These are phyloP conservation scores for Chaetomiaceae sp. DNA, from an alignment of 2,329 filamentous ascomycete genomes.

Conservation along the genomic window DNA sequence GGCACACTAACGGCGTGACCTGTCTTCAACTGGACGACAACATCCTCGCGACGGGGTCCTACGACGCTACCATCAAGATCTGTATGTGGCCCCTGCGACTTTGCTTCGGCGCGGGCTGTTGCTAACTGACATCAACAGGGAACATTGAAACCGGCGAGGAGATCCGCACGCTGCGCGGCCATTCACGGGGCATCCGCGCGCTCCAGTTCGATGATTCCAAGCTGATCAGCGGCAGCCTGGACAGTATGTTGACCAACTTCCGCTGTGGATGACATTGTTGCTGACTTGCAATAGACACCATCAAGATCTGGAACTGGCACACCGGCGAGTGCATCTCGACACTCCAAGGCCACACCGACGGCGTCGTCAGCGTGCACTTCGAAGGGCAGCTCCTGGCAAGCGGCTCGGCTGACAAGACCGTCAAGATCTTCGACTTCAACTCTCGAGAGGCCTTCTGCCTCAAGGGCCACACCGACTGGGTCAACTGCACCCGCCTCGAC, in stretches of 20 bases:
- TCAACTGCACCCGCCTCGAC: conserved; percentile 92
- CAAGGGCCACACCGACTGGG: conserved; percentile 86
- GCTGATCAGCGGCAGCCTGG: conserved; percentile 68
- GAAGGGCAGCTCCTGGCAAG: conserved; percentile 80
- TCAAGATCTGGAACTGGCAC: conserved; percentile 96
- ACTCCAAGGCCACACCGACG: conserved; percentile 71
- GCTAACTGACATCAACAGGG: conserved; percentile 33
- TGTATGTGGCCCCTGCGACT: conserved; percentile 43
- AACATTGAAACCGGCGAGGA: conserved; percentile 84
- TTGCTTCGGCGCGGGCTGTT: neutral
- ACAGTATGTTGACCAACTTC: conserved; percentile 43
- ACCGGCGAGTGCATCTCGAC: conserved; percentile 83
- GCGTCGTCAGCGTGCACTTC: conserved; percentile 85
- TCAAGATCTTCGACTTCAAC: conserved; percentile 90
- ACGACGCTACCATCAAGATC: conserved; percentile 91
- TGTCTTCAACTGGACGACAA: conserved; percentile 72
- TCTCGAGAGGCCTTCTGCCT: conserved; percentile 76
- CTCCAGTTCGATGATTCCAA: conserved; percentile 91
- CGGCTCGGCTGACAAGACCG: conserved; percentile 81
- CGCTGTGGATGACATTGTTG: neutral
- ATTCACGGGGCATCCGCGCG: conserved; percentile 77
- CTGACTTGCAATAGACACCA: conserved; percentile 57
- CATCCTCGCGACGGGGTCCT: conserved; percentile 88
- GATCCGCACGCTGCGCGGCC: conserved; percentile 77
- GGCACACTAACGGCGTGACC: conserved; percentile 79